A percentile compares a stretch with the other conserved stretches of the same genome.
Evolutionary conservation across 75 land plant species (phyloP).

Genomic region (Chamaecyparis obtusa): DNA sequence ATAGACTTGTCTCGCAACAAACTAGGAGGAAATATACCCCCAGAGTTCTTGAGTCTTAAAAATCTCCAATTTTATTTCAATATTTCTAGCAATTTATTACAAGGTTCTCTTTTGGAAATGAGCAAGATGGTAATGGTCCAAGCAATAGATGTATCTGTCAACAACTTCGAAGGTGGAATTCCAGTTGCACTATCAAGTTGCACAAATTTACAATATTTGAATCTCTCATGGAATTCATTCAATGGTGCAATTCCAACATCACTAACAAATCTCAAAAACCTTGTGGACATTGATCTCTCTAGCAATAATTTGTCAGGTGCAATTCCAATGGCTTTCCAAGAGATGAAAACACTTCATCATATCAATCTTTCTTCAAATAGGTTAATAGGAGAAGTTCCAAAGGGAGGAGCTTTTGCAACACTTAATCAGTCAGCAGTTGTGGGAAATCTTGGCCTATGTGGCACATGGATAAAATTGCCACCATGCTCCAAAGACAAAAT

Average conservation of each 20-base stretch:
- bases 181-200: constrained; percentile 18
- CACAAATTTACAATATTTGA: constrained; percentile 3
- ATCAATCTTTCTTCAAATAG: constrained; percentile 31
- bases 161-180: constrained; percentile 29
- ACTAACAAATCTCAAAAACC: background rate
- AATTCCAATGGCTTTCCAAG: background rate
- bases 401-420: constrained; percentile 16
- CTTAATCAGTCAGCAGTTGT: background rate
- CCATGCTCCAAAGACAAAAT: background rate
- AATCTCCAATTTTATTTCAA: constrained; percentile 31
- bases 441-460: constrained; percentile 30
- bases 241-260: background rate
- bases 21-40: constrained; percentile 6
- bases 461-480: background rate
- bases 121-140: background rate
- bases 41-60: constrained; percentile 28
- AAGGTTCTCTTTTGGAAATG: background rate
- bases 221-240: constrained; percentile 10
- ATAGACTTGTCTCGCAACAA: constrained; percentile 16
- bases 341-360: background rate
- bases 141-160: constrained; percentile 21
- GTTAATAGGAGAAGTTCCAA: constrained; percentile 29
- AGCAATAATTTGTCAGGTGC: constrained; percentile 23
- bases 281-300: constrained; percentile 31
- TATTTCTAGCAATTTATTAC: constrained; percentile 10